These are phyloP conservation scores for Globisporangium radiosum DNA, from an alignment of 352 stramenopile genomes.

Conservation along the genomic window DNA sequence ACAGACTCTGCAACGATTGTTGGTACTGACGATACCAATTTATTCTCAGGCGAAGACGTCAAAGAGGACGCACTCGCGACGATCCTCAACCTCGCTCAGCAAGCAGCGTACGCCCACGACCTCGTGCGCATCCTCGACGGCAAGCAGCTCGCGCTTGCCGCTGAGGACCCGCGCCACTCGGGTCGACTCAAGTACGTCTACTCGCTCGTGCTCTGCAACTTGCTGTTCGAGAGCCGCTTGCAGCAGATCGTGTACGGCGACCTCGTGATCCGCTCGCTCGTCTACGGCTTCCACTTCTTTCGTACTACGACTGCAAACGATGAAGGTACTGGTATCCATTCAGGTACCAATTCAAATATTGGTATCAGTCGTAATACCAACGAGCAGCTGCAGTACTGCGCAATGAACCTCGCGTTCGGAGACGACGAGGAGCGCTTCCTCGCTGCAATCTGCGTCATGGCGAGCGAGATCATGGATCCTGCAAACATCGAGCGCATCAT, in stretches of 20 bases:
- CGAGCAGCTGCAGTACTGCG: conserved; percentile 16
- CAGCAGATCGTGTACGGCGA: conserved; percentile 63
- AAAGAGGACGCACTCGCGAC: conserved; percentile 61
- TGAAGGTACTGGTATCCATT: too few species aligned
- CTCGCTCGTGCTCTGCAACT: conserved; percentile 50
- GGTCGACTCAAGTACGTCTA: conserved; percentile 54
- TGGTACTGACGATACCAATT: neutral
- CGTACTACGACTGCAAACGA: neutral
- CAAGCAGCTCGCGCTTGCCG: conserved; percentile 36
- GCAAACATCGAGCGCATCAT: conserved; percentile 60
- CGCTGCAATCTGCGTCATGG: conserved; percentile 54
- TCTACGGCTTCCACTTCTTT: conserved; percentile 55
- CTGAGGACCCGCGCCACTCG: conserved; percentile 26
- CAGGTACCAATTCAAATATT: too few species aligned
- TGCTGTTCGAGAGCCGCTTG: conserved; percentile 59
- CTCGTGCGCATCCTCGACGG: conserved; percentile 52
- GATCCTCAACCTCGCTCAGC: conserved; percentile 57
- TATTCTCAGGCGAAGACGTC: conserved; percentile 28
- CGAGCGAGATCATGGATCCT: conserved; percentile 51
- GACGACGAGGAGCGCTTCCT: conserved; percentile 69
- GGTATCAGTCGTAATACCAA: neutral
- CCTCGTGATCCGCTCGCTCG: conserved; percentile 37
- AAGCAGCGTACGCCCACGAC: conserved; percentile 36
- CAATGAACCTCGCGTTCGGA: conserved; percentile 38
- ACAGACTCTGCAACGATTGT: neutral